A percentile compares a stretch with the other conserved stretches of the same genome.
Evolutionary conservation across 2,329 filamentous ascomycete genomes (phyloP).

Genomic region (Sclerotinia spermophila): DNA sequence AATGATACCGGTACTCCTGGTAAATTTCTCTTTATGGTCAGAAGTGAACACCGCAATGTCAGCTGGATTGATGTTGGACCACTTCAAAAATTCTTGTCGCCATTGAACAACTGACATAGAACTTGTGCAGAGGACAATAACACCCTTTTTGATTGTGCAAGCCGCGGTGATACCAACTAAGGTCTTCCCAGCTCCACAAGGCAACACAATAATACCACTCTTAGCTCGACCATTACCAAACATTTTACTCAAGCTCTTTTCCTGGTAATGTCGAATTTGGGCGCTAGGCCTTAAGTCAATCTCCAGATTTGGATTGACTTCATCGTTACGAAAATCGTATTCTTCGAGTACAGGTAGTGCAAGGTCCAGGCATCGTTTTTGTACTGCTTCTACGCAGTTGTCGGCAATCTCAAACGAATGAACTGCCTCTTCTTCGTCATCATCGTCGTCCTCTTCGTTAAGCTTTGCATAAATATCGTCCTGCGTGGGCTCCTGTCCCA

Average conservation of each 20-base stretch:
- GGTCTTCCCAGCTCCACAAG: constrained; percentile 95
- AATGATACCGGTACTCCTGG: constrained; percentile 88
- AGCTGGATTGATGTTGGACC: constrained; percentile 95
- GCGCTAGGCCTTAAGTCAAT: constrained; percentile 89
- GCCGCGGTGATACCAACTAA: constrained; percentile 97
- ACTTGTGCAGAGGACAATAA: constrained; percentile 92
- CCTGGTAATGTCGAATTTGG: constrained; percentile 90
- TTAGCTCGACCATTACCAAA: constrained; percentile 97
- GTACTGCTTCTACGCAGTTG: constrained; percentile 77
- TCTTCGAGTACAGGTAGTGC: constrained; percentile 88
- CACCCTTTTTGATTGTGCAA: constrained; percentile 95
- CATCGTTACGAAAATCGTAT: constrained; percentile 94
- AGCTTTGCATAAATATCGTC: constrained; percentile 68
- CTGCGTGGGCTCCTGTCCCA: constrained; percentile 53
- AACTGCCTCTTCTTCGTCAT: constrained; percentile 82
- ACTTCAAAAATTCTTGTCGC: constrained; percentile 94
- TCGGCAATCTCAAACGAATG: constrained; percentile 91
- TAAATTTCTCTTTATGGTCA: constrained; percentile 82
- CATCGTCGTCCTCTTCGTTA: constrained; percentile 75
- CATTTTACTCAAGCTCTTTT: constrained; percentile 98
- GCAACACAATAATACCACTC: constrained; percentile 94
- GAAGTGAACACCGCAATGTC: constrained; percentile 95
- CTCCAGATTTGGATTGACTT: constrained; percentile 82
- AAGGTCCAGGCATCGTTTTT: constrained; percentile 83
- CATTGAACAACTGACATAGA: constrained; percentile 98